Conservation (phyloP, 257 asterid genomes). For the Salvia splendens region DNA sequence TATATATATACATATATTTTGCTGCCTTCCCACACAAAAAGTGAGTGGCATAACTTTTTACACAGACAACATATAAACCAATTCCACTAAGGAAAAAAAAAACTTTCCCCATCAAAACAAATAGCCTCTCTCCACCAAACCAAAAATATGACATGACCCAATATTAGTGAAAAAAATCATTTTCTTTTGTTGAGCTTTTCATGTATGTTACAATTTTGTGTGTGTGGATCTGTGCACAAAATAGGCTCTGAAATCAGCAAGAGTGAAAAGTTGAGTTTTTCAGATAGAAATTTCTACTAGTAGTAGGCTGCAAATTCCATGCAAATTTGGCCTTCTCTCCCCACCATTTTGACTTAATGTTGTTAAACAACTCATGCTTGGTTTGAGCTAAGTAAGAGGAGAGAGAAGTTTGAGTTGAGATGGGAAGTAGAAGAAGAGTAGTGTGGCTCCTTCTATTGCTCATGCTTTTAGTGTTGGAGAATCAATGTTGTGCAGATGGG, state of each 20-base stretch:
- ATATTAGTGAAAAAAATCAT: too few species aligned
- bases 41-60: constrained; percentile 23
- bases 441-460: constrained; percentile 41
- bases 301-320: constrained; percentile 54
- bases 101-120: constrained; percentile 13
- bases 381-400: constrained; percentile 23
- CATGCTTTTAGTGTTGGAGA: constrained; percentile 42
- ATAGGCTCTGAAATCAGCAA: constrained; percentile 61
- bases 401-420: constrained; percentile 27
- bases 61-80: constrained; percentile 20
- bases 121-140: too few species aligned
- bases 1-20: not conserved
- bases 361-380: constrained; percentile 8
- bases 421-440: constrained; percentile 47
- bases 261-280: constrained; percentile 31
- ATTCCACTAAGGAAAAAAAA: constrained; percentile 28
- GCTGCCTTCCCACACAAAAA: constrained; percentile 1
- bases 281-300: constrained; percentile 27
- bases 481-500: constrained; percentile 46
- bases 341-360: constrained; percentile 41
- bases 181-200: too few species aligned
- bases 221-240: constrained; percentile 49
- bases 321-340: constrained; percentile 47
- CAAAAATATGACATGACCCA: too few species aligned
- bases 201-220: too few species aligned